Percentiles rank a stretch among this genome's conserved stretches.
phyloP scores from a whole-genome alignment of 257 asterid species.

The Verbena officinalis region DNA sequence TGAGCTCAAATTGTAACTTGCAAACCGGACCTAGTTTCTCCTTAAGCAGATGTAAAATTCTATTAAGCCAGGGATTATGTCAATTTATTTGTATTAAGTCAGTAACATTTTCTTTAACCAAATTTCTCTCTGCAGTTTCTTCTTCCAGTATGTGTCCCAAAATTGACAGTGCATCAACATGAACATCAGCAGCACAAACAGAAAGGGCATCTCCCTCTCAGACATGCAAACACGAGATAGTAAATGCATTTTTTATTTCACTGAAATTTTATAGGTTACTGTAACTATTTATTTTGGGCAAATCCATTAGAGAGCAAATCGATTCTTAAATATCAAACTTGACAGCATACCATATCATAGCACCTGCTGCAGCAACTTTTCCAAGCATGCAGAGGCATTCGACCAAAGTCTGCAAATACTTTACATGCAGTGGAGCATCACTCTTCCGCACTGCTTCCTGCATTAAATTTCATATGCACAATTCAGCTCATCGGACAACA shows the following conservation, averaged over 20 bases:
- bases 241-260: conserved; percentile 3
- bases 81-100: neutral
- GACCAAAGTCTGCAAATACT: conserved; percentile 94
- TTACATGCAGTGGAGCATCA: conserved; percentile 83
- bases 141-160: neutral
- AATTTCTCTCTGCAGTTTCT: conserved; percentile 10
- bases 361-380: conserved; percentile 99
- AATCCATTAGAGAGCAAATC: conserved; percentile 18
- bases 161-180: neutral
- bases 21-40: neutral
- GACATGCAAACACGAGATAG: conserved; percentile 21
- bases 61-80: neutral
- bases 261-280: neutral
- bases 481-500: conserved; percentile 34
- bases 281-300: conserved; percentile 12
- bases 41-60: neutral
- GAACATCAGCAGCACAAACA: conserved; percentile 20
- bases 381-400: conserved; percentile 98
- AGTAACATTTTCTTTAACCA: neutral
- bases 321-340: conserved; percentile 27
- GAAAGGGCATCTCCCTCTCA: neutral
- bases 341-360: conserved; percentile 85
- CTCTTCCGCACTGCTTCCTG: conserved; percentile 95
- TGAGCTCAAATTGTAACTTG: neutral
- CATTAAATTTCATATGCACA: conserved; percentile 36